These are phyloP conservation scores for Verticillium zaregamsianum DNA, from an alignment of 2,329 filamentous ascomycete species.

Conservation along the genomic window DNA sequence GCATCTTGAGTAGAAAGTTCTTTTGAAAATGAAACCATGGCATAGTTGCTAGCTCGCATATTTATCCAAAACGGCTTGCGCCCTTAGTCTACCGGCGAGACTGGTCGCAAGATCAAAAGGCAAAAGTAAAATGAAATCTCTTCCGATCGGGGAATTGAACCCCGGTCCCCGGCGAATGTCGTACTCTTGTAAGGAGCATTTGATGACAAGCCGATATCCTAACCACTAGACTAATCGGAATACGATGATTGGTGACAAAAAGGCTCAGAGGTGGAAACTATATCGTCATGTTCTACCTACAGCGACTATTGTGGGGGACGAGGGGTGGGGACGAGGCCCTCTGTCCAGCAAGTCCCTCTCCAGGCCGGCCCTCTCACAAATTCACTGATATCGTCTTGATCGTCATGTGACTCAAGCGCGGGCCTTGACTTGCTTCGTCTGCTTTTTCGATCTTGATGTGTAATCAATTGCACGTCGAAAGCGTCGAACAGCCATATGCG, in stretches of 20 bases:
- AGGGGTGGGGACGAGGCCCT: too few species aligned
- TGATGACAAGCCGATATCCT: not conserved
- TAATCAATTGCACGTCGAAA: not conserved
- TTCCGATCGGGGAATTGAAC: not conserved
- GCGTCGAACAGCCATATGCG: not conserved
- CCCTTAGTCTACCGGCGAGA: too few species aligned
- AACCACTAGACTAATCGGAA: not conserved
- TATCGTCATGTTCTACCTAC: not conserved
- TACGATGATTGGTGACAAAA: not conserved
- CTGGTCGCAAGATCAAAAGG: not conserved
- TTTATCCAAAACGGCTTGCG: too few species aligned
- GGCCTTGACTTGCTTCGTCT: too few species aligned
- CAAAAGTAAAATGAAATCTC: not conserved
- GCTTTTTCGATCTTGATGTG: not conserved
- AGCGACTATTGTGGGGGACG: not conserved
- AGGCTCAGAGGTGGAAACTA: fast-evolving
- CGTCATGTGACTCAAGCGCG: too few species aligned
- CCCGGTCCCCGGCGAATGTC: not conserved
- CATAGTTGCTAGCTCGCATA: too few species aligned
- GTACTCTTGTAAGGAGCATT: not conserved
- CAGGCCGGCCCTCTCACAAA: not conserved
- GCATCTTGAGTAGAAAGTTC: not conserved
- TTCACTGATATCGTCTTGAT: too few species aligned
- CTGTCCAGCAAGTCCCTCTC: too few species aligned
- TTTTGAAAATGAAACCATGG: too few species aligned